Evolutionary conservation across 768 basidiomycete species (phyloP).

Genomic region (Lactarius deliciosus): DNA sequence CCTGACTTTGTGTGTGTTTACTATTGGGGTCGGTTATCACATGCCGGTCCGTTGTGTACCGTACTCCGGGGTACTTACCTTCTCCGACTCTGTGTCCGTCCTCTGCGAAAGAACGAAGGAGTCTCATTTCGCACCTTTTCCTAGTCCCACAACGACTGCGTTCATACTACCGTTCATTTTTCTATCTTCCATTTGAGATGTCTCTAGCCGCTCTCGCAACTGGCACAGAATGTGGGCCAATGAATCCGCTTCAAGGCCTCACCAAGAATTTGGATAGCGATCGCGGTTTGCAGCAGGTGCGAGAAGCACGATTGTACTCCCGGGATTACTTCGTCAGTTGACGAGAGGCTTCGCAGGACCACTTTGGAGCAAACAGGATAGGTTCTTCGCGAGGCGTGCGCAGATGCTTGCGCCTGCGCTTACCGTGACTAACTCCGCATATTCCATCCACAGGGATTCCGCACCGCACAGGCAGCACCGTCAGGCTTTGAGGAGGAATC

Average conservation of each 20-base stretch:
- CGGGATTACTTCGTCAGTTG: background rate
- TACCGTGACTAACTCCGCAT: background rate
- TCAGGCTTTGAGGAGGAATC: conserved; percentile 61
- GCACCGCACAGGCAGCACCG: conserved; percentile 32
- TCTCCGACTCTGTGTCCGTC: background rate
- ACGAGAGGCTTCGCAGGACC: conserved; percentile 51
- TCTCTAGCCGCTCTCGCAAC: conserved; percentile 77
- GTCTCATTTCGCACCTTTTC: background rate
- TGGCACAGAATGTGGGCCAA: conserved; percentile 81
- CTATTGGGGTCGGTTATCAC: background rate
- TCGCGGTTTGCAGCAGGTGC: conserved; percentile 75
- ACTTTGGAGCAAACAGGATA: conserved; percentile 59
- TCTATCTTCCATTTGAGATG: conserved; percentile 44
- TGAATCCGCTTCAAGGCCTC: conserved; percentile 77
- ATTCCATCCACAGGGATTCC: conserved; percentile 18
- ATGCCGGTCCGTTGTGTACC: background rate
- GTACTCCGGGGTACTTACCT: background rate
- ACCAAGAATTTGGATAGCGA: conserved; percentile 79
- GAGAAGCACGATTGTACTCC: conserved; percentile 21
- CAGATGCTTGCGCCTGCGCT: conserved; percentile 9
- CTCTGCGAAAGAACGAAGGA: background rate
- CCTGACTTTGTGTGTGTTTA: background rate
- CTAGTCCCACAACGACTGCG: background rate
- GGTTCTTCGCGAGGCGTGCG: conserved; percentile 65
- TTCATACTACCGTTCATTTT: background rate